These are phyloP conservation scores for Trichoderma polysporum DNA, from an alignment of 2,329 filamentous ascomycete genomes.

Conservation along the genomic window DNA sequence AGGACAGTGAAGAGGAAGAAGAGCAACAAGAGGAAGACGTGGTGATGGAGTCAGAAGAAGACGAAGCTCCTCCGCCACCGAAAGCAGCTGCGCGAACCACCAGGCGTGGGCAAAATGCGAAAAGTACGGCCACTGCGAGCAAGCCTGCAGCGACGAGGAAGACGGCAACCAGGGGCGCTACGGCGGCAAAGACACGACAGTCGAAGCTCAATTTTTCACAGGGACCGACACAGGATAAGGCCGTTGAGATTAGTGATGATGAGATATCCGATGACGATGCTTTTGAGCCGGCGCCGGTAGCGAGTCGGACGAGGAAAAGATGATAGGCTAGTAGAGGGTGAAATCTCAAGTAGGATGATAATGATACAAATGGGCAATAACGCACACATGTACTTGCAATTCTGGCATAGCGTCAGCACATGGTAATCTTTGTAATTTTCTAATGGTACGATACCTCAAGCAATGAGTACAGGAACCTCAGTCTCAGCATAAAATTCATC, in stretches of 20 bases:
- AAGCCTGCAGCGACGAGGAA: constrained; percentile 25
- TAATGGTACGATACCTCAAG: too few relatives aligned
- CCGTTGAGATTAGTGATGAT: constrained; percentile 63
- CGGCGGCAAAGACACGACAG: constrained; percentile 31
- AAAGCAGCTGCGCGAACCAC: constrained; percentile 38
- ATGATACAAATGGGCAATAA: constrained; percentile 26
- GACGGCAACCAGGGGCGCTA: constrained; percentile 23
- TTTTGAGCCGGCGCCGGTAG: constrained; percentile 56
- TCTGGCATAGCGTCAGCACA: not conserved
- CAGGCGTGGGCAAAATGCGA: constrained; percentile 26
- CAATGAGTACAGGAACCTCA: not conserved
- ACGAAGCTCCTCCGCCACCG: constrained; percentile 38
- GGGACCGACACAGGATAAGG: constrained; percentile 44
- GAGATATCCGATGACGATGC: constrained; percentile 63
- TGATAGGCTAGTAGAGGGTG: constrained; percentile 15
- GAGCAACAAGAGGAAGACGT: constrained; percentile 49
- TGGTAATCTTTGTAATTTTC: too few relatives aligned
- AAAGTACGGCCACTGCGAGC: constrained; percentile 24
- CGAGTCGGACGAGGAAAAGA: constrained; percentile 35
- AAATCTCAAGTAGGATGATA: constrained; percentile 26
- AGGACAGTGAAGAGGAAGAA: constrained; percentile 47
- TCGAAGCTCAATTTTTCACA: constrained; percentile 39
- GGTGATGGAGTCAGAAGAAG: constrained; percentile 55
- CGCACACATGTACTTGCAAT: not conserved
- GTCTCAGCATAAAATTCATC: not conserved